These are phyloP conservation scores for Poa annua DNA, from an alignment of 176 grass and related monocot species.

Conservation along the genomic window DNA sequence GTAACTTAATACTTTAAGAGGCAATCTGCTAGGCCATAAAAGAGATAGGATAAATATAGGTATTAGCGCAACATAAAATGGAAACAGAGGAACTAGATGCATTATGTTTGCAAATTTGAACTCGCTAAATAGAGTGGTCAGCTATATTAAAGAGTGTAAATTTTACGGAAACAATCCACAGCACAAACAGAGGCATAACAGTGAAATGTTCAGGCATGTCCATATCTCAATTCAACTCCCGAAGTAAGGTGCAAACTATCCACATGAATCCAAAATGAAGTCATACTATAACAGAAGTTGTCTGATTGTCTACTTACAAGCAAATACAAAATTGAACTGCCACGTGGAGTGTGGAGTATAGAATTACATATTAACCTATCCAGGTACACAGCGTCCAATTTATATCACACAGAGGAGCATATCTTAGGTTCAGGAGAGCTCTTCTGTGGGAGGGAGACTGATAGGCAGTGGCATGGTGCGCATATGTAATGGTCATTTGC, in stretches of 20 bases:
- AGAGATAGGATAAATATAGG: neutral
- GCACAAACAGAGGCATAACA: neutral
- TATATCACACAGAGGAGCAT: neutral
- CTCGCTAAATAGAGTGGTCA: neutral
- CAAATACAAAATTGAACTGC: neutral
- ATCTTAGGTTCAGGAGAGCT: conserved; percentile 7
- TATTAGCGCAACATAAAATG: neutral
- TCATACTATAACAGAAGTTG: neutral
- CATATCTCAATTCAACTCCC: neutral
- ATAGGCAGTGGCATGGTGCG: neutral
- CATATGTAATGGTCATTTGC: neutral
- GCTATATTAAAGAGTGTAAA: neutral
- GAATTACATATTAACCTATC: conserved; percentile 8
- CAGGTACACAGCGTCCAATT: conserved; percentile 3
- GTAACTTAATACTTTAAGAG: conserved; percentile 1
- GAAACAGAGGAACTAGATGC: neutral
- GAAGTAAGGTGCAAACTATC: neutral
- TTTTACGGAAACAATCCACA: neutral
- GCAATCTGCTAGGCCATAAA: conserved; percentile 6
- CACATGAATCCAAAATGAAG: conserved; percentile 9
- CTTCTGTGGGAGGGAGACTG: neutral
- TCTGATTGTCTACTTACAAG: neutral
- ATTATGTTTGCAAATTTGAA: neutral
- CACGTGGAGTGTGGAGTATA: neutral
- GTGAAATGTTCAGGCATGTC: neutral